These are phyloP conservation scores for Dactylellina haptotyla DNA, from an alignment of 2,329 filamentous ascomycete species.

Conservation along the genomic window DNA sequence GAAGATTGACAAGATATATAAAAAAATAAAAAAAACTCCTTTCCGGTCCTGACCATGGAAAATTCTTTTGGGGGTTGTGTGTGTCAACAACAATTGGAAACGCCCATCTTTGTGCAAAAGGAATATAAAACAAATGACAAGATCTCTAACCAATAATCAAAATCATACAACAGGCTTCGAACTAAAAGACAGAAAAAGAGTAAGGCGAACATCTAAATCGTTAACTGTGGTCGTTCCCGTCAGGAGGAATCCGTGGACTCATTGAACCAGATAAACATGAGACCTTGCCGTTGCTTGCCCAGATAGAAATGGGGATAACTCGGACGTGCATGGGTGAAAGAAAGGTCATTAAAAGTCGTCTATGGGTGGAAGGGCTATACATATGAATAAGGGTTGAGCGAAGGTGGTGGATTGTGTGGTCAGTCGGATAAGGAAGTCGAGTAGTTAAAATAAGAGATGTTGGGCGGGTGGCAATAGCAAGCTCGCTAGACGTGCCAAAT, in stretches of 20 bases:
- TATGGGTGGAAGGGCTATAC: conserved; percentile 38
- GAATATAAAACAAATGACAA: conserved; percentile 12
- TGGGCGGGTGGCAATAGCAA: conserved; percentile 20
- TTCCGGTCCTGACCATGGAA: conserved; percentile 54
- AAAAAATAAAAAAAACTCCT: conserved; percentile 46
- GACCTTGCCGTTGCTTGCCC: not conserved
- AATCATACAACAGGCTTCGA: conserved; percentile 33
- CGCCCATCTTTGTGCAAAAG: conserved; percentile 53
- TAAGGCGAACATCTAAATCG: conserved; percentile 42
- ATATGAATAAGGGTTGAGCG: conserved; percentile 6
- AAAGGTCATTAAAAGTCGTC: conserved; percentile 41
- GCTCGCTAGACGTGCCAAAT: conserved; percentile 13
- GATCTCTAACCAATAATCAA: conserved; percentile 47
- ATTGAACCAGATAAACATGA: conserved; percentile 1
- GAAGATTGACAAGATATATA: not conserved
- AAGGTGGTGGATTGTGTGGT: conserved; percentile 18
- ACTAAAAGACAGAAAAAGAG: conserved; percentile 20
- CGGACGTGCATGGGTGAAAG: conserved; percentile 8
- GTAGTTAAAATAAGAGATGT: not conserved
- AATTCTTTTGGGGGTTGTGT: conserved; percentile 45
- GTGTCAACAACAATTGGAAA: conserved; percentile 41
- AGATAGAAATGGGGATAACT: conserved; percentile 9
- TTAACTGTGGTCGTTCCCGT: conserved; percentile 20
- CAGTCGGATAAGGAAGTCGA: conserved; percentile 35
- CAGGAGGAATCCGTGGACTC: conserved; percentile 19